Evolutionary conservation across 352 stramenopile genomes (phyloP).

Genomic region (Globisporangium okanoganense): DNA sequence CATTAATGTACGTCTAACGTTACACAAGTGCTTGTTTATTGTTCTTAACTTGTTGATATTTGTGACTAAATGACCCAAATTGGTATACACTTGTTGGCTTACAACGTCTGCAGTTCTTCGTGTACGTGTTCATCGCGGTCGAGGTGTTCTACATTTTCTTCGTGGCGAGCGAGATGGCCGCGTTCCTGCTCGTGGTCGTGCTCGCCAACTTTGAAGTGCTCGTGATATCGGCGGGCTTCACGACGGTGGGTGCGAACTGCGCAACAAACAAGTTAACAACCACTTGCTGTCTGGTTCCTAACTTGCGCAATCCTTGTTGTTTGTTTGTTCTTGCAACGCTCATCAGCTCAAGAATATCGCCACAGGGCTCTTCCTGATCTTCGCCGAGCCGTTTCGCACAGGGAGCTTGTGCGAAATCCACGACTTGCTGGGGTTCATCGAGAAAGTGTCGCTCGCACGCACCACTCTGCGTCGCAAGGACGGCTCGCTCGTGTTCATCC

Average conservation of each 20-base stretch:
- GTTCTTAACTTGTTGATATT: not conserved
- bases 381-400: slow-evolving; percentile 74
- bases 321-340: not conserved
- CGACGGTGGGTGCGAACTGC: slow-evolving; percentile 31
- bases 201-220: slow-evolving; percentile 68
- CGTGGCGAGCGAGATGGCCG: slow-evolving; percentile 48
- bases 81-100: not conserved
- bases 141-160: slow-evolving; percentile 88
- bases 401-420: slow-evolving; percentile 59
- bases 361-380: slow-evolving; percentile 80
- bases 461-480: slow-evolving; percentile 67
- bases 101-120: slow-evolving; percentile 35
- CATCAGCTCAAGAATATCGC: slow-evolving; percentile 76
- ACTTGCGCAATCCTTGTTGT: not conserved
- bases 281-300: not conserved
- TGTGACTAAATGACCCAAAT: too few relatives aligned
- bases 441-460: slow-evolving; percentile 68
- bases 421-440: slow-evolving; percentile 55
- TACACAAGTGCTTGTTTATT: not conserved
- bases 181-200: slow-evolving; percentile 61
- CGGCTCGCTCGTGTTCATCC: slow-evolving; percentile 69
- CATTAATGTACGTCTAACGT: slow-evolving; percentile 34
- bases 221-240: slow-evolving; percentile 59
- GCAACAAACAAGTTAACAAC: not conserved
- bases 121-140: slow-evolving; percentile 68